Conservation (phyloP, 1,284 basidiomycete species). For the Cystobasidiaceae sp. region DNA sequence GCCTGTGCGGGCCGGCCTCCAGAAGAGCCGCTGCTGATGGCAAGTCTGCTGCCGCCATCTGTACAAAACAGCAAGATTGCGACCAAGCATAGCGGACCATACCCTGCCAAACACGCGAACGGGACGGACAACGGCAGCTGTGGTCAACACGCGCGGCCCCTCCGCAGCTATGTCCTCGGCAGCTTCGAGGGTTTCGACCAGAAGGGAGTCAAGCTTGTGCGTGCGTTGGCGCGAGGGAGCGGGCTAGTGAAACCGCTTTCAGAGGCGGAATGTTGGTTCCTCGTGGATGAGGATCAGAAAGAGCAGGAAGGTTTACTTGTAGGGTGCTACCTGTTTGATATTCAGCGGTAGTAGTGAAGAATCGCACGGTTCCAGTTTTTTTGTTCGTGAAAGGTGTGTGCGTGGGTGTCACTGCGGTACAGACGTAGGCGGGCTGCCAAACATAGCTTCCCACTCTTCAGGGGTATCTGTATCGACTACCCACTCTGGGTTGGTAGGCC, state of each 20-base stretch:
- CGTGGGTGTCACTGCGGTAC: too few relatives aligned
- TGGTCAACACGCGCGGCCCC: background rate
- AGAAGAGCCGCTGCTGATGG: background rate
- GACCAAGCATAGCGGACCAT: background rate
- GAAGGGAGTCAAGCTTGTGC: background rate
- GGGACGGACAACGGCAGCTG: background rate
- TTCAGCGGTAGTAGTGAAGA: background rate
- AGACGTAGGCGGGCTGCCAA: background rate
- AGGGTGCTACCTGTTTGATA: background rate
- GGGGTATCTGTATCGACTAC: conserved; percentile 16
- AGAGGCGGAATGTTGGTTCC: conserved; percentile 6
- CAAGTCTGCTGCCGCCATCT: background rate
- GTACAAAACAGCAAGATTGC: background rate
- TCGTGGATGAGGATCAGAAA: background rate
- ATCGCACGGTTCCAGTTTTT: too few relatives aligned
- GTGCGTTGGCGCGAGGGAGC: background rate
- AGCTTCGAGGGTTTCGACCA: background rate
- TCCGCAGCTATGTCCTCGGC: background rate
- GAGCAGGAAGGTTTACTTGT: background rate
- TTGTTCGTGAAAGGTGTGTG: too few relatives aligned
- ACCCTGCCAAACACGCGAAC: background rate
- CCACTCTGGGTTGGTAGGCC: background rate
- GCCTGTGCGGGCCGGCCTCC: background rate
- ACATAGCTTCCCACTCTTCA: conserved; percentile 8
- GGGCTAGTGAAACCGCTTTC: conserved; percentile 10